Evolutionary conservation across 2,329 filamentous ascomycete genomes (phyloP), one percentile per base, ranked within the genome.

Genomic region (Colletotrichum sojae): DNA sequence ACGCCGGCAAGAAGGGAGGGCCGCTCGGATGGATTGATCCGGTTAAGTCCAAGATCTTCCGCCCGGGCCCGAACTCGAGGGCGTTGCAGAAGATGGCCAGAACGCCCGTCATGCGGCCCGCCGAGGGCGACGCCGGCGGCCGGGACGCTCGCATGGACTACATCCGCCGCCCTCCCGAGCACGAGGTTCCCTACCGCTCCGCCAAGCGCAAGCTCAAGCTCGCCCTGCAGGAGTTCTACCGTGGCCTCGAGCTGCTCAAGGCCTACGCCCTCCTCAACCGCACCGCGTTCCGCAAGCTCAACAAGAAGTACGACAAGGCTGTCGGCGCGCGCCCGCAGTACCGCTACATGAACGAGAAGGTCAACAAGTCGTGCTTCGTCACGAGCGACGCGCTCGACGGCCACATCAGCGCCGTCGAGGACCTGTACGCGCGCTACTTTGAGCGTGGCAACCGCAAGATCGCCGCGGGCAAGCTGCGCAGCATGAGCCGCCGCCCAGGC

Each of bases 241-340:
- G 95, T 20, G 92, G 93, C 0, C 85, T 99, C 15, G 96, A 99
- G 78, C 84, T 98, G 53, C 86, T 99, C 68, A 98, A 98, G 81
- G 93, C 94, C 0, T 99, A 97, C 75, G 92, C 94, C 1, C 83
- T 97, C 22, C 85, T 98, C 15, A 99, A 99, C 78, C 89, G 94
- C 56, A 97, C 94, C 0, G 96, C 94, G 0, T 98, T 98, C 76
- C 91, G 95, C 39, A 99, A 99, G 80, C 94, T 99, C 77, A 98
- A 97, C 82, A 99, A 99, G 80, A 99, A 99, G 81, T 98, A 97
- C 78, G 95, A 98, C 85, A 99, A 98, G 82, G 90, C 92, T 2
- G 90, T 94, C 65, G 89, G 94, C 74, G 91, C 94, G 48, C 88
- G 92, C 12, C 94, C 94, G 0, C 88, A 91, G 0, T 88, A 92